A percentile compares a stretch with the other conserved stretches of the same genome.
phyloP scores from a whole-genome alignment of 1,139 yeast species.

The Pneumocystis murina region DNA sequence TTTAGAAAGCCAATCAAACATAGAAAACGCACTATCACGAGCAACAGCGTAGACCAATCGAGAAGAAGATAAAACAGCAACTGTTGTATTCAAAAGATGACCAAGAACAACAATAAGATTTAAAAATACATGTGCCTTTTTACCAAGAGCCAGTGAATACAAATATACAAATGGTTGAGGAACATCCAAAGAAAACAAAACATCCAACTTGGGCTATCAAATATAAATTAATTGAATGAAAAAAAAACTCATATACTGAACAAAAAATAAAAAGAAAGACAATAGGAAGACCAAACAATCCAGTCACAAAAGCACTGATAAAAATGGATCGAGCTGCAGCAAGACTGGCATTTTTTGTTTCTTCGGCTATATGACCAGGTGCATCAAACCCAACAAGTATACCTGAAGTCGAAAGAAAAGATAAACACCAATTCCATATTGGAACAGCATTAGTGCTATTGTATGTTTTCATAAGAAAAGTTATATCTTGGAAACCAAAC shows the following conservation, averaged over 20 bases:
- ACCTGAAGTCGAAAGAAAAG: conserved; percentile 19
- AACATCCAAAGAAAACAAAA: conserved; percentile 22
- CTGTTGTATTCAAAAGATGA: conserved; percentile 16
- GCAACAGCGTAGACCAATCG: conserved; percentile 20
- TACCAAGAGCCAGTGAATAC: conserved; percentile 20
- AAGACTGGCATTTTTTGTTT: conserved; percentile 41
- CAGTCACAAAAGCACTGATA: conserved; percentile 40
- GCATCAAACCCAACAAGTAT: conserved; percentile 39
- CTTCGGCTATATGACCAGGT: conserved; percentile 54
- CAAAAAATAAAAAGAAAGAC: conserved; percentile 38
- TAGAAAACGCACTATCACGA: conserved; percentile 21
- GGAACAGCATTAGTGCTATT: conserved; percentile 43
- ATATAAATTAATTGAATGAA: neutral
- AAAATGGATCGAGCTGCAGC: conserved; percentile 47
- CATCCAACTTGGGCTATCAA: conserved; percentile 27
- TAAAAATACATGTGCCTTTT: conserved; percentile 18
- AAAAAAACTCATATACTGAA: conserved; percentile 3
- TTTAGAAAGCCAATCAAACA: conserved; percentile 19
- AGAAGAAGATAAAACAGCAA: conserved; percentile 20
- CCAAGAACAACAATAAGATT: conserved; percentile 17
- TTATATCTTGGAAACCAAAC: conserved; percentile 31
- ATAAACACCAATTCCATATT: conserved; percentile 19
- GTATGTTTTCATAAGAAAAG: conserved; percentile 43
- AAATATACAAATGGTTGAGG: conserved; percentile 20
- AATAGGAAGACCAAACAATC: conserved; percentile 36